Base-by-base conservation (phyloP, 2,329 filamentous ascomycete species). In the Colletotrichum horii region DNA sequence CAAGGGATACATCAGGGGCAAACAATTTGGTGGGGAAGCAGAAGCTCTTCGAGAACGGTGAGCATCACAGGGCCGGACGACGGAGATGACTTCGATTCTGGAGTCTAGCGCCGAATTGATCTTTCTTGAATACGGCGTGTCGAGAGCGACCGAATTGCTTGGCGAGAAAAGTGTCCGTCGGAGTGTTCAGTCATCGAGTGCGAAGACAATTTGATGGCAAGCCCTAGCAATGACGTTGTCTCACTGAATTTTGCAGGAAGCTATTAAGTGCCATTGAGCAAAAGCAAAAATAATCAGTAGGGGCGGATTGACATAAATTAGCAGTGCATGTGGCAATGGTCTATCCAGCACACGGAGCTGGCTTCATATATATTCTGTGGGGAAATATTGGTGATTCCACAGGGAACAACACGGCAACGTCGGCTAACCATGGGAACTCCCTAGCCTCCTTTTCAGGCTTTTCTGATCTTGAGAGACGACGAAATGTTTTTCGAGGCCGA, bases 351-450 rank as follows among this genome's bases (percentile, higher is more conserved):
- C 58, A 64, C 58, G 60, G 58, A 24, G 60, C 38, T 58, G 38
- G 71, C 58, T 34, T 74, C 60, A 52, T n/a, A 70, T 65, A 73
- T 60, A 66, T 43, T 34, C 24, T 8, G 71, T 60, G 66, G 58
- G 28, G 58, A 34, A 24, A 11, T 43, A 6, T 9, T n/a, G n/a
- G 14, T 71, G 62, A 52, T 6, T 15, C 22, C 24, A 11, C 66
- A 61, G 24, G 70, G 56, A 69, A 28, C 34, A 73, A 28, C 26
- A 32, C 58, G 66, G 43, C 24, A 65, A 34, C 22, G 56, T 15
- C 58, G 32, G 66, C 43, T 48, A 28, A 16, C 55, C 55, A 48
- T 8, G 43, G 43, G 43, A 58, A 38, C 38, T 58, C 22, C 67
- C 28, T 34, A 34, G 55, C 28, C 14, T 67, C 28, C 28, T 26